Evolutionary conservation across 352 stramenopile species (phyloP).

Genomic region (Pythium dissimile): DNA sequence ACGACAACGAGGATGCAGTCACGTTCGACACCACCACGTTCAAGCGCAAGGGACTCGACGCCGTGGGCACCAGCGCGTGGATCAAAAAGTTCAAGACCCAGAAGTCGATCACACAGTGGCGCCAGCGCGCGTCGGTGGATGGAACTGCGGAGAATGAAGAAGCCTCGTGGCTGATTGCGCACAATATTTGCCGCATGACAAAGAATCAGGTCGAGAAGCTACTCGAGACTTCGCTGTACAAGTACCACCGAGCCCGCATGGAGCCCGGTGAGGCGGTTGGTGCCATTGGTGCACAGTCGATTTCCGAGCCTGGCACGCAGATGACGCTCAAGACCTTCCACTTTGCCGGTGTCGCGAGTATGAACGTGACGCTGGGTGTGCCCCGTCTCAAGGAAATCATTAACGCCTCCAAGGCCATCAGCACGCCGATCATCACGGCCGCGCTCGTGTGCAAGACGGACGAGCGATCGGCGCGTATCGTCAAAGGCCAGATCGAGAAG

Average conservation of each 20-base stretch:
- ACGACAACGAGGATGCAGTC: conserved; percentile 46
- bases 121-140: conserved; percentile 39
- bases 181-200: conserved; percentile 93
- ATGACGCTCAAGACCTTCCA: conserved; percentile 99
- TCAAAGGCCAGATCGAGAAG: conserved; percentile 99
- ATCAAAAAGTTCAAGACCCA: conserved; percentile 59
- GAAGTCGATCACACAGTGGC: conserved; percentile 49
- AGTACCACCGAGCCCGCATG: conserved; percentile 86
- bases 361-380: conserved; percentile 99
- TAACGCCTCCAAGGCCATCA: conserved; percentile 97
- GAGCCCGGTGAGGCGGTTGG: conserved; percentile 97
- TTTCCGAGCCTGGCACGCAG: conserved; percentile 95
- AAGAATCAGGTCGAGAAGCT: conserved; percentile 70
- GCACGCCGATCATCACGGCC: conserved; percentile 99
- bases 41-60: conserved; percentile 65
- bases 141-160: conserved; percentile 66
- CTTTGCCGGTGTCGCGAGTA: conserved; percentile 98
- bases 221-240: conserved; percentile 72
- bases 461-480: conserved; percentile 95
- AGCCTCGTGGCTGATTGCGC: conserved; percentile 72
- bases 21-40: conserved; percentile 46
- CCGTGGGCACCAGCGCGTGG: conserved; percentile 56
- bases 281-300: conserved; percentile 96
- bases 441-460: conserved; percentile 95
- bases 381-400: conserved; percentile 98